These are phyloP conservation scores for Coffea canephora DNA, from an alignment of 257 asterid genomes.

Conservation along the genomic window DNA sequence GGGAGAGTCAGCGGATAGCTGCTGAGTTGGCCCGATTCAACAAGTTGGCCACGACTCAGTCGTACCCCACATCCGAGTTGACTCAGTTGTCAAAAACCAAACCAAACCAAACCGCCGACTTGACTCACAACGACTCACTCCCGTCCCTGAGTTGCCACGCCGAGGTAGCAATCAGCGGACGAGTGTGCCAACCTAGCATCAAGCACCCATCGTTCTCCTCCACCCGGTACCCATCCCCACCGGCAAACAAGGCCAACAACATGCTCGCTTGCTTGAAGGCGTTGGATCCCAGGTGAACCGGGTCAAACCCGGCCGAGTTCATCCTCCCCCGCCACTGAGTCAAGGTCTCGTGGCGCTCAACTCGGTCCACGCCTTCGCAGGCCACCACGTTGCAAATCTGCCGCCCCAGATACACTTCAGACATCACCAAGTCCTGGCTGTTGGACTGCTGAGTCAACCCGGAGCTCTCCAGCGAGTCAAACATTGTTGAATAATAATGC, in stretches of 20 bases:
- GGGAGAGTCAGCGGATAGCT: constrained; percentile 9
- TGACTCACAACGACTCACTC: constrained; percentile 22
- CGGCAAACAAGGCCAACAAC: constrained; percentile 68
- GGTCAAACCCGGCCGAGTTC: constrained; percentile 58
- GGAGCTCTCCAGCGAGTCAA: constrained; percentile 81
- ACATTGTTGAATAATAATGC: constrained; percentile 86
- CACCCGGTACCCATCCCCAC: constrained; percentile 80
- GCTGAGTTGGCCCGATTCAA: constrained; percentile 1
- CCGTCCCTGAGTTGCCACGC: constrained; percentile 63
- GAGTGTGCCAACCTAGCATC: constrained; percentile 86
- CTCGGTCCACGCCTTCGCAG: constrained; percentile 69
- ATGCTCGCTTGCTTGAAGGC: constrained; percentile 87
- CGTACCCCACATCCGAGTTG: not conserved
- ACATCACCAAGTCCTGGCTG: constrained; percentile 64
- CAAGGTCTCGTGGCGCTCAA: constrained; percentile 81
- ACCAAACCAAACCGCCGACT: not conserved
- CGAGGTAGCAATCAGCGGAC: constrained; percentile 82
- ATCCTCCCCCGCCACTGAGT: constrained; percentile 68
- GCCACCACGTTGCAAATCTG: constrained; percentile 94
- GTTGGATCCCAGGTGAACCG: constrained; percentile 74
- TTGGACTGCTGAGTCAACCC: constrained; percentile 40
- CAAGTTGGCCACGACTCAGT: not conserved
- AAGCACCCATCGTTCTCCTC: constrained; percentile 78
- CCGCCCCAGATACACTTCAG: constrained; percentile 69
- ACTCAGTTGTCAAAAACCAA: constrained; percentile 12